These are phyloP conservation scores for Platanthera zijinensis DNA, from an alignment of 106 monocot species.

Conservation along the genomic window DNA sequence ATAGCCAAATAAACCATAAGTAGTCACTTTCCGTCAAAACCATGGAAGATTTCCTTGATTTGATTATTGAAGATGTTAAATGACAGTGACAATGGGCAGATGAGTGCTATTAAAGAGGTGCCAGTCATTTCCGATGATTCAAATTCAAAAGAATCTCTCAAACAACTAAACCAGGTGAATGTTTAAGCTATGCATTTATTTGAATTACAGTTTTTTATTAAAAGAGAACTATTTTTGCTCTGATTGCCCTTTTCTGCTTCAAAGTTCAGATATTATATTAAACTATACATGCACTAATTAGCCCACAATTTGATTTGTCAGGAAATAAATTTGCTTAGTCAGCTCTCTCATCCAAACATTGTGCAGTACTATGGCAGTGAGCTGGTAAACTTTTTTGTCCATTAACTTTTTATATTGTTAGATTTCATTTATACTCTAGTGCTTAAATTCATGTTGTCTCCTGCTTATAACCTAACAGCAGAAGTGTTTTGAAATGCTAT, in stretches of 20 bases:
- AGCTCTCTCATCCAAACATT: conserved; percentile 22
- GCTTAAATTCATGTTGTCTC: neutral
- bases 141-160: conserved; percentile 90
- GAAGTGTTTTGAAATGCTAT: neutral
- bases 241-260: neutral
- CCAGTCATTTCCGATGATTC: conserved; percentile 73
- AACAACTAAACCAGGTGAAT: conserved; percentile 74
- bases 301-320: conserved; percentile 16
- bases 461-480: neutral
- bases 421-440: no score
- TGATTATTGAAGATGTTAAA: neutral
- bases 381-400: conserved; percentile 13
- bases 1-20: neutral
- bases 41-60: neutral
- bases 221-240: neutral
- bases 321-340: conserved; percentile 90
- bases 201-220: neutral
- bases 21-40: neutral
- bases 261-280: neutral
- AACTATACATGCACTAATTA: neutral
- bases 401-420: neutral
- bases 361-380: conserved; percentile 17
- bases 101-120: conserved; percentile 99
- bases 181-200: neutral
- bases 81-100: conserved; percentile 78